Evolutionary conservation across 2,329 filamentous ascomycete genomes (phyloP), one percentile per base, ranked within the genome.

Genomic region (Colletotrichum sp.): DNA sequence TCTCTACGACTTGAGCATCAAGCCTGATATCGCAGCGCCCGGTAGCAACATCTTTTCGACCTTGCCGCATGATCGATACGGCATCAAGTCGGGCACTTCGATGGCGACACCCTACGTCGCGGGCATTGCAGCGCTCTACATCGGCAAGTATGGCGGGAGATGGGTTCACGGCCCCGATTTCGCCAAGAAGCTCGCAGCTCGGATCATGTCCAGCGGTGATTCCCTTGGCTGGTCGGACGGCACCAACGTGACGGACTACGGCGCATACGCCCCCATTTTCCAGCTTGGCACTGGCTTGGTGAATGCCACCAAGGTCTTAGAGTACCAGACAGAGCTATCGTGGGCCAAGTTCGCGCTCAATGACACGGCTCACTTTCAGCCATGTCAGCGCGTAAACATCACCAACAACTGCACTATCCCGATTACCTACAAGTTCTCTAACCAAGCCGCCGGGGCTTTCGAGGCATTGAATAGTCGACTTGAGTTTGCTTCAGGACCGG

Each of bases 101-200:
- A 90, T 91, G 89, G 86, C 89, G 1, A 86, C 86, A 7, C 89
- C 89, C 1, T 89, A 89, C 71, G 82, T 89, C 29, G 87, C 88
- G 47, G 89, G 87, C 16, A 81, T 88, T n/a, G 86, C 85, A 5
- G 86, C 86, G 8, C 78, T 88, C 31, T 87, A 85, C 74, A 82
- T 87, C 57, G 81, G 83, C 9, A 78, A 84, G 29, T 79, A 84
- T 66, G 86, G 86, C 3, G 85, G 86, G 2, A 82, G 85, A 18
- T 78, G 80, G 66, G 72, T 80, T 1, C 80, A 86, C 69, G 86
- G 86, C 4, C 70, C 77, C 34, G 77, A 71, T 3, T 78, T 79
- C 8, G 79, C 76, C 33, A 77, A 77, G 61, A 73, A 73, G 43
- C 74, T 81, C 15, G 76, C 77, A 33, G 76, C 75, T n/a, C 75